Base-by-base conservation (phyloP, 1,139 yeast species). In the Starmera stellimalicola region DNA sequence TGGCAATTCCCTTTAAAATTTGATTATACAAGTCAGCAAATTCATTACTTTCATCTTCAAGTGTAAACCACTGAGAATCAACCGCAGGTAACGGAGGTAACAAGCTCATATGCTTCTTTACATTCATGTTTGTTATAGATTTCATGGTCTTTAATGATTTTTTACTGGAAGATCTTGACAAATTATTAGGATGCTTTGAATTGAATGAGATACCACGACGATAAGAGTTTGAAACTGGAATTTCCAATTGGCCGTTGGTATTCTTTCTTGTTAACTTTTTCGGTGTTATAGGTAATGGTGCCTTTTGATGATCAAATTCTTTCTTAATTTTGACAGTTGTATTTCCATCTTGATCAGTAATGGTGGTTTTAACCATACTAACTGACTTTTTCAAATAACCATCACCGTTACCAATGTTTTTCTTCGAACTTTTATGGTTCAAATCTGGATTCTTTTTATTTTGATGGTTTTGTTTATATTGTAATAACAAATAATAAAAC, bases 381-480 rank as follows among this genome's bases (percentile, higher is more conserved):
- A 65, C 59, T 3, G 76, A 67, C 40, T 66, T 58, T 23, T 73
- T 68, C 37, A 68, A 22, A 14, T 36, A 18, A 9, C 50, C 50
- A 34, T 46, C 51, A 14, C 51, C 52, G 30, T 44, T 49, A 14
- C 44, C 33, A 8, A 38, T 25, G 17, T 41, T 48, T 38, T 44
- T 45, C 25, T 50, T 42, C 11, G 44, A 34, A 18, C 33, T 34
- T 30, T 42, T 39, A 10, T 37, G 28, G 9, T 26, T 16, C 2
- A 37, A 22, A 18, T 45, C 42, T 26, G 38, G 40, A 11, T 45
- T 38, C 32, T 40, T 42, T 27, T 37, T 49, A 19, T 35, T 51
- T 32, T 55, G 48, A 52, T 84, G 94, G 40, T 81, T 93, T 47
- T 80, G 82, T 44, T 96, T 72, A 56, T 91, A 91, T 49, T 84